A percentile compares a stretch with the other conserved stretches of the same genome.
Evolutionary conservation across 2,329 filamentous ascomycete genomes (phyloP).

Genomic region (Phialemoniopsis sp.): DNA sequence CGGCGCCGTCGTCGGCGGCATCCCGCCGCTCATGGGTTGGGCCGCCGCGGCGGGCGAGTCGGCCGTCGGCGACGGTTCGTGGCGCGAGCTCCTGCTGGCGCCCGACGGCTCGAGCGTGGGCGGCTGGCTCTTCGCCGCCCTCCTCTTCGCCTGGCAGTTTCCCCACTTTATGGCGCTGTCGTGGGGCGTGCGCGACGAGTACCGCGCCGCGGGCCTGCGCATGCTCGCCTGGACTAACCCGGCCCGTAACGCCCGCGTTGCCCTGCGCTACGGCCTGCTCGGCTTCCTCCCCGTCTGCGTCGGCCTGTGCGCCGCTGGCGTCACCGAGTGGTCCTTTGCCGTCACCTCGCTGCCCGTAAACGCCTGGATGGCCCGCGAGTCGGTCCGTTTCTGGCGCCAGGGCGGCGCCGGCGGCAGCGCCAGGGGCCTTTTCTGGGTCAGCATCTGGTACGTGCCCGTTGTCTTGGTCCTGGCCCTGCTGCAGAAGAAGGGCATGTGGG

Average conservation of each 20-base stretch:
- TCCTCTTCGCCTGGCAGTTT: conserved; percentile 94
- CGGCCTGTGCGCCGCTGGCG: conserved; percentile 69
- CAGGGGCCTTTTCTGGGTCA: conserved; percentile 87
- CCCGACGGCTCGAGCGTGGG: conserved; percentile 58
- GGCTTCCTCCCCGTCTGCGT: conserved; percentile 82
- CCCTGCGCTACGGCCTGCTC: conserved; percentile 72
- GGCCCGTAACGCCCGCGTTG: conserved; percentile 76
- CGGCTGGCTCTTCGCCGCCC: conserved; percentile 81
- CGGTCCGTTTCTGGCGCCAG: conserved; percentile 73
- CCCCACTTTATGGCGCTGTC: conserved; percentile 94
- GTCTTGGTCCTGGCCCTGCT: conserved; percentile 84
- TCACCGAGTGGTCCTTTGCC: conserved; percentile 83
- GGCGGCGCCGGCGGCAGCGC: conserved; percentile 77
- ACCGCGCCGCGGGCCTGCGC: conserved; percentile 62
- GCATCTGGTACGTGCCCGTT: conserved; percentile 89
- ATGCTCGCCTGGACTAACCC: conserved; percentile 86
- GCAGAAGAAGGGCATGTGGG: conserved; percentile 90
- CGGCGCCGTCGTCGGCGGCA: conserved; percentile 84
- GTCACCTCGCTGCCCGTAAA: conserved; percentile 78
- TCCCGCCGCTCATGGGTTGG: conserved; percentile 96
- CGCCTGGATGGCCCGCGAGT: conserved; percentile 75
- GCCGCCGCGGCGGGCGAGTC: conserved; percentile 85
- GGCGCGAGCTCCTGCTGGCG: conserved; percentile 71
- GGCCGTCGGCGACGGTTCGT: conserved; percentile 69
- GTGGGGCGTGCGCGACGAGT: conserved; percentile 84